phyloP scores from a whole-genome alignment of 1,139 yeast species.

The Pichia cactophila region DNA sequence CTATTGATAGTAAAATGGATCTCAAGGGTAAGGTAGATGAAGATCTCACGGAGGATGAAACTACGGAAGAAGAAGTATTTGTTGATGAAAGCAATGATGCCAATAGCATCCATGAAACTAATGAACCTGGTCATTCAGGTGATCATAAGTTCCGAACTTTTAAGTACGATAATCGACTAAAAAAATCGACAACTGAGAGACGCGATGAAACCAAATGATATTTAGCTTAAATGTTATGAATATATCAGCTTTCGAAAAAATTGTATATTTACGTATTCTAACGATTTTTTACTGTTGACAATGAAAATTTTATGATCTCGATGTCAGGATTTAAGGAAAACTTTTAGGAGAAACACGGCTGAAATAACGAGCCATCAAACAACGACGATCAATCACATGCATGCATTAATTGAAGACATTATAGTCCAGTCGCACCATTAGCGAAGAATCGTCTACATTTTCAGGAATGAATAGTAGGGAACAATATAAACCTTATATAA shows the following conservation, averaged over 20 bases:
- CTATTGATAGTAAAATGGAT: background rate
- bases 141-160: conserved; percentile 2
- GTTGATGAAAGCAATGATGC: conserved; percentile 11
- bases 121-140: background rate
- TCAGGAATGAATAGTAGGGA: too few relatives aligned
- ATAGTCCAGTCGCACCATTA: too few relatives aligned
- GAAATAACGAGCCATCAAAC: too few relatives aligned
- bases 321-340: too few relatives aligned
- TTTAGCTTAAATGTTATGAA: background rate
- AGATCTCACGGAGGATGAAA: conserved; percentile 13
- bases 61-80: conserved; percentile 22
- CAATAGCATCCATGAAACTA: background rate
- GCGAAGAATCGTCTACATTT: too few relatives aligned
- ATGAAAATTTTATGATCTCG: too few relatives aligned
- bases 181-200: conserved; percentile 3
- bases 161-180: conserved; percentile 1
- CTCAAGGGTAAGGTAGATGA: background rate
- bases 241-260: too few relatives aligned
- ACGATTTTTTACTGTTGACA: background rate
- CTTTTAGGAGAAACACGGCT: too few relatives aligned
- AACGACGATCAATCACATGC: too few relatives aligned
- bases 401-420: too few relatives aligned
- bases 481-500: too few relatives aligned
- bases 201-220: background rate
- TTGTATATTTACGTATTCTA: background rate